Percentiles rank a stretch among this genome's conserved stretches.
Conservation (phyloP, 495 filamentous ascomycete species). For the Aspergillus funiculosus region DNA sequence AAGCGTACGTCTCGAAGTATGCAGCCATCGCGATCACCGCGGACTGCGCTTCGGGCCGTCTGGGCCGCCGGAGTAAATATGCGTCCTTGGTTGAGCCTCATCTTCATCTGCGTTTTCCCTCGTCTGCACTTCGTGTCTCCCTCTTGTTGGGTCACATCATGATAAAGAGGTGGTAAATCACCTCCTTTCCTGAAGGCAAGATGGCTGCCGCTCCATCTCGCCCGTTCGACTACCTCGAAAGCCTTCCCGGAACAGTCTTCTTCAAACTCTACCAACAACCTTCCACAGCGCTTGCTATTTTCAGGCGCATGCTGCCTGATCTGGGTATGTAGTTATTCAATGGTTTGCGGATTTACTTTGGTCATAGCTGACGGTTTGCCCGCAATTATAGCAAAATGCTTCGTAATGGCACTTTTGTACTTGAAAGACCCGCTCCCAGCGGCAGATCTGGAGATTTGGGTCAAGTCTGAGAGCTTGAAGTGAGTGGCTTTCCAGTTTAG, state of each 20-base stretch:
- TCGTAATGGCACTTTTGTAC: slow-evolving; percentile 92
- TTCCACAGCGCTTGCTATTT: slow-evolving; percentile 89
- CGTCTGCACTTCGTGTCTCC: background rate
- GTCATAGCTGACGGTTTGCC: background rate
- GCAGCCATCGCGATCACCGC: slow-evolving; percentile 31
- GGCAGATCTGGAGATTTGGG: slow-evolving; percentile 75
- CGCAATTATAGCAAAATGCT: slow-evolving; percentile 66
- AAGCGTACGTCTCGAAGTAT: no score
- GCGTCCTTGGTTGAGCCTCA: background rate
- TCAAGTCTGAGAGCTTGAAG: slow-evolving; percentile 66
- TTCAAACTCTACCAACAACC: slow-evolving; percentile 89
- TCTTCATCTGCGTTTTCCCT: slow-evolving; percentile 15
- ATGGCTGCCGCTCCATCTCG: slow-evolving; percentile 66
- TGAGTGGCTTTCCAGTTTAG: slow-evolving; percentile 23
- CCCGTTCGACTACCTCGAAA: slow-evolving; percentile 81
- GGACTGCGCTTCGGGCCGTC: slow-evolving; percentile 33
- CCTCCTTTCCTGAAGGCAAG: slow-evolving; percentile 29
- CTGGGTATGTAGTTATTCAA: slow-evolving; percentile 54
- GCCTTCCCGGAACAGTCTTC: slow-evolving; percentile 82
- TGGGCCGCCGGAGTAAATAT: slow-evolving; percentile 28
- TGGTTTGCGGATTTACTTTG: slow-evolving; percentile 5
- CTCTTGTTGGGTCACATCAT: slow-evolving; percentile 24
- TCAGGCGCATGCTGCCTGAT: slow-evolving; percentile 92
- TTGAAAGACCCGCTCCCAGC: slow-evolving; percentile 69
- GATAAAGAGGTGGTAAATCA: slow-evolving; percentile 32